phyloP scores from a whole-genome alignment of 1,284 basidiomycete genomes.

The Golubevia pallescens region DNA sequence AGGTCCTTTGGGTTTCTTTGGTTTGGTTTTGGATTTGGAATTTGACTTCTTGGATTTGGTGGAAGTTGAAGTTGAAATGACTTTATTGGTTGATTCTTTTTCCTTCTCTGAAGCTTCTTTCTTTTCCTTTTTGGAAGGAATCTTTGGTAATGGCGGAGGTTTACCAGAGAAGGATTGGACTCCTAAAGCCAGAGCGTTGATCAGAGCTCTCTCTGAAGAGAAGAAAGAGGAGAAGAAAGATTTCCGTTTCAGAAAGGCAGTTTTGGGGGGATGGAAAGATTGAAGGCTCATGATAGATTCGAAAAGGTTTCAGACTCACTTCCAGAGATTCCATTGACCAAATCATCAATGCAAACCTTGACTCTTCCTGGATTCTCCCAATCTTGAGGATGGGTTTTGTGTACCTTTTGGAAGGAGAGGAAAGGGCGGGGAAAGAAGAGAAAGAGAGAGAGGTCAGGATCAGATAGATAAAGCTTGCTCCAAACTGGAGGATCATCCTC shows the following conservation, averaged over 20 bases:
- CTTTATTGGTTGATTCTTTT: conserved; percentile 4
- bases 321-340: too few species aligned
- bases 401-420: too few species aligned
- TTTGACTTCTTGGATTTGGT: conserved; percentile 8
- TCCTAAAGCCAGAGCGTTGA: conserved; percentile 16
- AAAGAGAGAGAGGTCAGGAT: background rate
- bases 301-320: background rate
- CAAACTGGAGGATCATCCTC: too few species aligned
- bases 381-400: conserved; percentile 57
- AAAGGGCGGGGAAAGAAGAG: conserved; percentile 1
- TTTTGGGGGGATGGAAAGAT: conserved; percentile 1
- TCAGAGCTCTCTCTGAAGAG: conserved; percentile 36
- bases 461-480: too few species aligned
- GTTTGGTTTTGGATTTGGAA: conserved; percentile 30
- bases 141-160: background rate
- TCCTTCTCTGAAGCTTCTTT: conserved; percentile 13
- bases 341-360: conserved; percentile 25
- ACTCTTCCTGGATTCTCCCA: conserved; percentile 62
- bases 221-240: background rate
- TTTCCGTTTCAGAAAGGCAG: too few species aligned
- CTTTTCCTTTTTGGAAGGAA: conserved; percentile 7
- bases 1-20: conserved; percentile 28
- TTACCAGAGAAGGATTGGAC: conserved; percentile 8
- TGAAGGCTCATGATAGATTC: background rate
- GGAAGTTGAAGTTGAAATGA: conserved; percentile 16